A percentile compares a stretch with the other conserved stretches of the same genome.
Evolutionary conservation across 768 basidiomycete genomes (phyloP).

Genomic region (Amanita subjunquillea): DNA sequence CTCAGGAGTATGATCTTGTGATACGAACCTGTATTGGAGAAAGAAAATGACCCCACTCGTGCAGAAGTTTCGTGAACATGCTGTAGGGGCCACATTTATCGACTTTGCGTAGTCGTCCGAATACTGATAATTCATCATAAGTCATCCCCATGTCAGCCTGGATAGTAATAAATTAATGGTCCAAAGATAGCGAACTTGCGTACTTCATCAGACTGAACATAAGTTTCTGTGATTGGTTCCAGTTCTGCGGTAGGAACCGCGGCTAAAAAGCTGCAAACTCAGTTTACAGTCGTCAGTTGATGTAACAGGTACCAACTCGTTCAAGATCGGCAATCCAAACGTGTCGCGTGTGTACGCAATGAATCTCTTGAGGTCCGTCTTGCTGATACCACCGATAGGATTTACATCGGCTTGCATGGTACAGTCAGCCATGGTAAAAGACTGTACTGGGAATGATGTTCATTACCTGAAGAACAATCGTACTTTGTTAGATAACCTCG

Average conservation of each 20-base stretch:
- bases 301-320: conserved; percentile 37
- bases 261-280: conserved; percentile 61
- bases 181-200: conserved; percentile 6
- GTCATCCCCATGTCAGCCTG: conserved; percentile 99
- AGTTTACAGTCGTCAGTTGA: neutral
- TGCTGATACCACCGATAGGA: conserved; percentile 96
- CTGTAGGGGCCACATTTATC: conserved; percentile 98
- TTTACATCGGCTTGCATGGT: conserved; percentile 76
- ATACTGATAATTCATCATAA: conserved; percentile 90
- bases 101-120: conserved; percentile 87
- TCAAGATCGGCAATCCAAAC: conserved; percentile 81
- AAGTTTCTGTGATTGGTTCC: conserved; percentile 89
- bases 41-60: conserved; percentile 84
- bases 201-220: conserved; percentile 94
- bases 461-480: conserved; percentile 79
- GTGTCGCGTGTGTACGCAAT: conserved; percentile 72
- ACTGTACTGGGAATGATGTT: neutral
- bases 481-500: conserved; percentile 98
- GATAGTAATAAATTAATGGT: conserved; percentile 3
- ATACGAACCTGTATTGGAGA: conserved; percentile 68
- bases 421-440: neutral
- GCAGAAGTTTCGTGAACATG: conserved; percentile 91
- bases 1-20: neutral
- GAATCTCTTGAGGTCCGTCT: conserved; percentile 94
- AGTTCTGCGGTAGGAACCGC: conserved; percentile 94